Base-by-base conservation (phyloP, 1,139 yeast genomes). In the Scheffersomyces stambukii region DNA sequence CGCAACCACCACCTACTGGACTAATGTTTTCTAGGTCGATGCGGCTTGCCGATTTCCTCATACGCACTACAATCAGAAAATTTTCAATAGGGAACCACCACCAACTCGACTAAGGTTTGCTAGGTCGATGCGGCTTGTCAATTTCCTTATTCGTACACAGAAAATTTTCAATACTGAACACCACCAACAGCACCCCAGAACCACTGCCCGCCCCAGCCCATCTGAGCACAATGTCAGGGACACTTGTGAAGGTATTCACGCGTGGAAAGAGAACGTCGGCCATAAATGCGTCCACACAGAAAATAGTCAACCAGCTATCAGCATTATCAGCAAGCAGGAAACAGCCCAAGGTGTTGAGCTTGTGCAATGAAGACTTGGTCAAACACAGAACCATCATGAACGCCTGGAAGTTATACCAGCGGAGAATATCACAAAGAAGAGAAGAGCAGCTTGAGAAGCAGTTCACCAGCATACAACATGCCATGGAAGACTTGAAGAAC, bases 301-400 rank as follows among this genome's bases (percentile, higher is more conserved):
- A 70, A 47, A 71, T 79, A 29, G 76, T 80, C 31, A 75, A 81
- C 35, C 93, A 89, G 60, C 69, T 88, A 39, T 81, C 94, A 24
- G 95, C 89, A 15, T 60, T 86, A 46, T 78, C 93, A 15, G 96
- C 95, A 11, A 74, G 84, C 36, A 77, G 86, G 62, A 88, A 86
- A 58, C 91, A 82, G 54, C 97, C 98, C 26, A 76, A 79, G 45
- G 64, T 85, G 45, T 60, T 91, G 39, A 83, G 78, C 46, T 65
- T 88, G 24, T 74, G 85, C 37, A 65, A 75, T 20, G 96, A 89
- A 54, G 98, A 91, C 51, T 67, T 81, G 37, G 68, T 89, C 40
- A 84, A 93, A 50, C 97, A 91, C 53, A 76, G 77, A 45, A 78
- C 89, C 9, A 82, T 91, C 32, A 78, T 76, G 47, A 79, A 77